phyloP scores from a whole-genome alignment of 495 filamentous ascomycete species.

The Lepidopterella palustris region DNA sequence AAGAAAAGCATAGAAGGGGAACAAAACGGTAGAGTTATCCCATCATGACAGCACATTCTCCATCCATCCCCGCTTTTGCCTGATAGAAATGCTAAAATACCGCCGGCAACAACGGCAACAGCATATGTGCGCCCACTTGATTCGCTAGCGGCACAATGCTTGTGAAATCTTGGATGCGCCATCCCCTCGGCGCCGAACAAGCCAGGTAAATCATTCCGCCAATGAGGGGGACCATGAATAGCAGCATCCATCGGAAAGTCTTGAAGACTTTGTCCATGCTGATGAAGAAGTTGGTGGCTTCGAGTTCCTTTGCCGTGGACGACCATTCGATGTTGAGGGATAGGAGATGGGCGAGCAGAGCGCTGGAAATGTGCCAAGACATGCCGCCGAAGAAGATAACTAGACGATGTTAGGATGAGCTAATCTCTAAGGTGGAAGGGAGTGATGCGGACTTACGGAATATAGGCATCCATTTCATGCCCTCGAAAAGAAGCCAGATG shows the following conservation, averaged over 20 bases:
- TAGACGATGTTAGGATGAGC: not conserved
- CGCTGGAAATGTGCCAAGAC: conserved; percentile 58
- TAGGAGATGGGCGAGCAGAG: conserved; percentile 60
- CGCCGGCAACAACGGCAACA: conserved; percentile 5
- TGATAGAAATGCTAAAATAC: too few relatives aligned
- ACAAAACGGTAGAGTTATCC: too few relatives aligned
- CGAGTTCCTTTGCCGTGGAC: conserved; percentile 55
- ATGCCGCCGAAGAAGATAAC: conserved; percentile 60
- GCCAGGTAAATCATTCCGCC: conserved; percentile 33
- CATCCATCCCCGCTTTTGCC: too few relatives aligned
- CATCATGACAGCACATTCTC: too few relatives aligned
- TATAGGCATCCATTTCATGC: conserved; percentile 63
- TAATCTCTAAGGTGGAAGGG: not conserved
- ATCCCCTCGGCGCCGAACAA: conserved; percentile 24
- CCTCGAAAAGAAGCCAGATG: conserved; percentile 48
- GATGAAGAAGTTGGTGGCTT: conserved; percentile 24
- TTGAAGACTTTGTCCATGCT: conserved; percentile 26
- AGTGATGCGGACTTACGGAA: conserved; percentile 31
- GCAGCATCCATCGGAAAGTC: conserved; percentile 29
- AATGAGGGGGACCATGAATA: conserved; percentile 15
- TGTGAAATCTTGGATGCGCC: conserved; percentile 31
- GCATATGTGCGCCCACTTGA: conserved; percentile 20
- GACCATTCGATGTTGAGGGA: conserved; percentile 66
- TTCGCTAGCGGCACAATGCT: conserved; percentile 33
- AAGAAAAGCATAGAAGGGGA: too few relatives aligned